A percentile compares a stretch with the other conserved stretches of the same genome.
Evolutionary conservation across 2,329 filamentous ascomycete species (phyloP).

Genomic region (Verruconis gallopava): DNA sequence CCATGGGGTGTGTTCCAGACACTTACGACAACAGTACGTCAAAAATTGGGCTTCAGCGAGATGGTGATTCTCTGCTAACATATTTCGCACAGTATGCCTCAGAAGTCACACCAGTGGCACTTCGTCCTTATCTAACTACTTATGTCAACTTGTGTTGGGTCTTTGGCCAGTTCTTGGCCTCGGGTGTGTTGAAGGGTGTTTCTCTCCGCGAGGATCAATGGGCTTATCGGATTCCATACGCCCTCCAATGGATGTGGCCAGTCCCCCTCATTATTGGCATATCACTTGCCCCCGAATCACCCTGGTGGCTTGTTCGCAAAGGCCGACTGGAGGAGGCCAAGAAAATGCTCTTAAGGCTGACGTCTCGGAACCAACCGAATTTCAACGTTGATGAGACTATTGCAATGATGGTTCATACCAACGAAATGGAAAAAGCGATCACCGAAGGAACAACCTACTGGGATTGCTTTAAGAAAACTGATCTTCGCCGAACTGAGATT

Average conservation of each 20-base stretch:
- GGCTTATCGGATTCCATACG: slow-evolving; percentile 45
- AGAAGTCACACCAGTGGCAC: slow-evolving; percentile 56
- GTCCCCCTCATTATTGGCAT: slow-evolving; percentile 53
- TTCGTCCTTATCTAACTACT: slow-evolving; percentile 44
- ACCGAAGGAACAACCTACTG: slow-evolving; percentile 60
- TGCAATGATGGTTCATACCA: slow-evolving; percentile 87
- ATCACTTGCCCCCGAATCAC: slow-evolving; percentile 55
- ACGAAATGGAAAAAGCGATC: slow-evolving; percentile 63
- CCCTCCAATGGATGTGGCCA: slow-evolving; percentile 57
- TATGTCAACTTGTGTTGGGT: slow-evolving; percentile 72
- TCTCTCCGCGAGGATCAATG: slow-evolving; percentile 51
- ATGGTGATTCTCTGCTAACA: neutral
- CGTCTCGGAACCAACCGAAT: slow-evolving; percentile 52
- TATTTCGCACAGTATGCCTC: slow-evolving; percentile 30
- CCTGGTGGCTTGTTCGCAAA: slow-evolving; percentile 64
- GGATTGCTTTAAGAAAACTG: slow-evolving; percentile 73
- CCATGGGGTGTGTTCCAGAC: slow-evolving; percentile 37
- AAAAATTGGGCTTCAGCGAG: too few species aligned
- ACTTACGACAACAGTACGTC: slow-evolving; percentile 27
- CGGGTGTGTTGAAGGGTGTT: slow-evolving; percentile 58
- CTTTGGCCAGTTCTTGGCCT: slow-evolving; percentile 58
- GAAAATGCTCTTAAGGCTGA: slow-evolving; percentile 50
- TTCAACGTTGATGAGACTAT: slow-evolving; percentile 59
- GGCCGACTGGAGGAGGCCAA: slow-evolving; percentile 54
- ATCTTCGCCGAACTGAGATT: slow-evolving; percentile 67